Base-by-base conservation (phyloP, 140 eudicot species). In the Bidens hawaiensis region DNA sequence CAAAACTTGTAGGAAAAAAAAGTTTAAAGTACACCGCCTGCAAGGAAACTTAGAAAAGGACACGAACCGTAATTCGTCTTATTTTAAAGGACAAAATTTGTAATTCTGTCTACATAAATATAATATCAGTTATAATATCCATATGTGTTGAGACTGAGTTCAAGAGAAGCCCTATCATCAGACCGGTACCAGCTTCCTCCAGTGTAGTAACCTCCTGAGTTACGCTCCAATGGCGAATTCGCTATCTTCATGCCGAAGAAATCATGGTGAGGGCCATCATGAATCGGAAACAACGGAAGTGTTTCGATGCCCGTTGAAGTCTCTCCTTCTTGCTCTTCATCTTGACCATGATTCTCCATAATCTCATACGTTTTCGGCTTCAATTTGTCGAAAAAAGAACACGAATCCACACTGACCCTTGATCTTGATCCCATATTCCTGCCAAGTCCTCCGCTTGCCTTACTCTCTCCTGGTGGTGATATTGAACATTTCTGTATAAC, bases 241-340 rank as follows among this genome's bases (percentile, higher is more conserved):
- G 62, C 10, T 2, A 55, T 7, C 33, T 47, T 65, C 56, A 60
- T 58, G n/a, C 65, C 38, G 64, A 75, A 61, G 80, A 40, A 70
- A 73, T 69, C 83, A 52, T 70, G 53, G 57, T 60, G 63, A 27
- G 63, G 24, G 11, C 40, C 49, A 5, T 81, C 87, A 28, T 84
- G 97, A 80, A 87, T 87, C 2, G 97, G 97, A 55, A 90, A 90
- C 8, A 90, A 88, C 9, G 97, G 88, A 7, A 90, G 95, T 54
- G 97, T 90, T 68, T 82, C 90, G 12, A 79, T 79, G 54, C 58
- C 70, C 0, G 74, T 60, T 19, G 72, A 79, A 0, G 41, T 70
- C 14, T 79, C 72, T 11, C 70, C 75, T 7, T 69, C 74, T 33
- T 88, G 76, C 0, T 80, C 77, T 24, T 78, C 64, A 8, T 70